phyloP scores from a whole-genome alignment of 2,329 filamentous ascomycete genomes.

The Neopestalotiopsis clavispora region DNA sequence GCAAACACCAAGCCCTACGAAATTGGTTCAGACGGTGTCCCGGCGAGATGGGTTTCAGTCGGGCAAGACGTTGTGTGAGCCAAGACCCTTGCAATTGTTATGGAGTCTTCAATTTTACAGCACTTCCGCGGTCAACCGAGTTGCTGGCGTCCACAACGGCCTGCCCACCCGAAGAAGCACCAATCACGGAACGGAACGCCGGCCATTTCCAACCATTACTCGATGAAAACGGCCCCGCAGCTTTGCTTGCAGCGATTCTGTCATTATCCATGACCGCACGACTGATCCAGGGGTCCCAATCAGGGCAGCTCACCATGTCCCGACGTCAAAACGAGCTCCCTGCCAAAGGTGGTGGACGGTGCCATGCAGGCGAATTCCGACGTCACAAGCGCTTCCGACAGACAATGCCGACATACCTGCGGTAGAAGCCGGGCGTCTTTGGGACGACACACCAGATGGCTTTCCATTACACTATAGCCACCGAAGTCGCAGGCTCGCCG shows the following conservation, averaged over 20 bases:
- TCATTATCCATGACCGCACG: no score
- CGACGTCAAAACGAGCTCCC: not conserved
- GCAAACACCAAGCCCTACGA: constrained; percentile 57
- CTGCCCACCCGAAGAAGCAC: not conserved
- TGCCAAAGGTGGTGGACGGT: not conserved
- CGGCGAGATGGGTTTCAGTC: constrained; percentile 60
- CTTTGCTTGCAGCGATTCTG: not conserved
- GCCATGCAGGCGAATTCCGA: not conserved
- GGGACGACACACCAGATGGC: not conserved
- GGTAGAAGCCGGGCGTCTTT: not conserved
- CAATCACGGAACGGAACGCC: constrained; percentile 2
- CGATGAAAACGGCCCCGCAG: constrained; percentile 9
- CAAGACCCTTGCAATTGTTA: not conserved
- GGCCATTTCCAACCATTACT: constrained; percentile 6
- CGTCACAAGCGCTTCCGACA: constrained; percentile 1
- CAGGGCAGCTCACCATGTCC: not conserved
- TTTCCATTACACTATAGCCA: constrained; percentile 5
- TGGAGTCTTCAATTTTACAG: not conserved
- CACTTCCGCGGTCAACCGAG: constrained; percentile 11
- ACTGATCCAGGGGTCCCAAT: not conserved
- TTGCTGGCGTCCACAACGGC: not conserved
- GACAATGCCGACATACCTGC: not conserved
- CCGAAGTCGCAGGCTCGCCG: constrained; percentile 12
- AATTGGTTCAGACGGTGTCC: constrained; percentile 62
- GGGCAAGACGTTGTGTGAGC: constrained; percentile 24